A percentile compares a stretch with the other conserved stretches of the same genome.
Conservation (phyloP, 768 basidiomycete genomes). For the Lactarius psammicola region DNA sequence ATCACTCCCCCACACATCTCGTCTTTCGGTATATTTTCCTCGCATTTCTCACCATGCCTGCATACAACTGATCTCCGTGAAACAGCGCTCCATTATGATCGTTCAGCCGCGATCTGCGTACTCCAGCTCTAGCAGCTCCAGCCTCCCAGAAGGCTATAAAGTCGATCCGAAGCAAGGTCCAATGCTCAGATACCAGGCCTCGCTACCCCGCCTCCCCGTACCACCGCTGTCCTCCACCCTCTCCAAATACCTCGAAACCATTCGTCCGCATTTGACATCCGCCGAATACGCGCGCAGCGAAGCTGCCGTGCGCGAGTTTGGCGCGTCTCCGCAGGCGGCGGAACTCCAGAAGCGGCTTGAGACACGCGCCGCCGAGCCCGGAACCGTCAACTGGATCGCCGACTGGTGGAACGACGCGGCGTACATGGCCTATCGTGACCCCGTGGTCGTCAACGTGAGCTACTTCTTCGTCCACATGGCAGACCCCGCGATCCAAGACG, state of each 20-base stretch:
- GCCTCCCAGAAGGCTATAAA: constrained; percentile 45
- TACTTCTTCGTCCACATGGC: constrained; percentile 92
- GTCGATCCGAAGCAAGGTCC: constrained; percentile 56
- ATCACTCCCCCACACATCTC: not conserved
- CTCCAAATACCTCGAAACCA: constrained; percentile 83
- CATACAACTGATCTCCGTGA: not conserved
- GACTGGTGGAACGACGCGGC: constrained; percentile 99
- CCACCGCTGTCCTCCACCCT: constrained; percentile 81
- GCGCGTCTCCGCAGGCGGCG: constrained; percentile 62
- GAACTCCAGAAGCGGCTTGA: constrained; percentile 78
- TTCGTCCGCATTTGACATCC: constrained; percentile 71
- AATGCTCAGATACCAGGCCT: constrained; percentile 74
- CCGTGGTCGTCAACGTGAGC: constrained; percentile 88
- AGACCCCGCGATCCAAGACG: constrained; percentile 52
- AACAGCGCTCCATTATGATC: constrained; percentile 1
- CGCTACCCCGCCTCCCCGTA: constrained; percentile 77
- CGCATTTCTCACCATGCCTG: not conserved
- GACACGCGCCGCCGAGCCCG: constrained; percentile 61
- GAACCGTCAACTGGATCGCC: constrained; percentile 74
- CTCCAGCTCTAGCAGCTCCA: constrained; percentile 11
- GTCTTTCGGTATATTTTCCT: constrained; percentile 14
- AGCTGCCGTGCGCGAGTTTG: constrained; percentile 61
- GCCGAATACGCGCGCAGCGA: constrained; percentile 60
- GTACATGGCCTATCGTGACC: constrained; percentile 84
- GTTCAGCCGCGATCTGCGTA: not conserved